Base-by-base conservation (phyloP, 1,284 basidiomycete species). In the Athelia psychrophila region DNA sequence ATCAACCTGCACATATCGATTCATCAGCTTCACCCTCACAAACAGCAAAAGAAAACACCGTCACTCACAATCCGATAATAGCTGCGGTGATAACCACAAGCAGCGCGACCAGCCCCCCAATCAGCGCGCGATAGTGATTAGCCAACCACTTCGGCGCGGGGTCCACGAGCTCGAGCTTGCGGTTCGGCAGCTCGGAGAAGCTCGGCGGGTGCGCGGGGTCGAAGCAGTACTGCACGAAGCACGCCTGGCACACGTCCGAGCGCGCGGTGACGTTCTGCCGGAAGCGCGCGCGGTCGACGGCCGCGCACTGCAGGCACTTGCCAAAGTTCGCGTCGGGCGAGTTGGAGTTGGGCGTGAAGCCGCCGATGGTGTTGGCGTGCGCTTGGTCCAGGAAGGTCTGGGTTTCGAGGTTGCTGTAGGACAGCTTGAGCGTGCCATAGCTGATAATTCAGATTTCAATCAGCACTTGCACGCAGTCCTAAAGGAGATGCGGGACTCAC, bases 191-290 rank as follows among this genome's bases (percentile, higher is more conserved):
- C 54, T 71, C 67, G 15, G 59, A 57, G 47, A 65, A 66, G 55
- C 71, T 77, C 2, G 80, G 70, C 20, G 73, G 76, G 54, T 77
- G 72, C 16, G 60, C 52, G 10, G 79, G 76, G 61, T 81, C 73
- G 60, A 67, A 83, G 60, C 81, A 83, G 54, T 82, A 82, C 56
- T 76, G 77, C 45, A 71, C 58, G 66, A 83, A 82, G 56, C 80
- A 82, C 45, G 67, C 57, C 3, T 64, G 53, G 61, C 81, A 83
- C 32, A 74, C 56, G 3, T 67, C 59, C 15, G 80, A 81, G 20
- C 79, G 76, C 2, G 64, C 44, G 4, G 76, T 55, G 2, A 61
- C 24, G 5, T 59, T 61, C 12, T 65, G 47, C 53, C 73, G 74
- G 47, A 64, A 50, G 22, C 80, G 72, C 9, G 73, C 75, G n/a